Base-by-base conservation (phyloP, 1,139 yeast genomes). In the Wickerhamomyces sp. region DNA sequence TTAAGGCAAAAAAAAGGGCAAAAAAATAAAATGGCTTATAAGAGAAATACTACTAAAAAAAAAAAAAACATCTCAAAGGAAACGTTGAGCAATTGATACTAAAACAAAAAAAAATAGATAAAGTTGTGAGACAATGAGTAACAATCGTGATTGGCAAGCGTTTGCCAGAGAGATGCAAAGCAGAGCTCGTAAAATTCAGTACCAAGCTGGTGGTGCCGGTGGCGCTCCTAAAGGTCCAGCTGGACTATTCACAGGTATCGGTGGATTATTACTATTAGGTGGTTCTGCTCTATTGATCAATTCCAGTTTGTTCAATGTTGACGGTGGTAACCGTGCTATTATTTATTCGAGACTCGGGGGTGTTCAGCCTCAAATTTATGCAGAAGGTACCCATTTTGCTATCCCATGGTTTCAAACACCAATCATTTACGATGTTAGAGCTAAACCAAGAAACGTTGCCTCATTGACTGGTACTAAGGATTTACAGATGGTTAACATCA, bases 311-410 rank as follows among this genome's bases (percentile, higher is more conserved):
- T 90, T 88, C 70, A 90, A 89, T 43, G 98, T 92, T 44, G 97
- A 92, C 62, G 99, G 99, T 77, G 99, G 99, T 65, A 97, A 92
- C 65, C 76, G 99, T 61, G 99, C 97, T 22, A 89, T 92, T 56
- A 76, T 92, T 31, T 92, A 92, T 64, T 88, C 95, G 27, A 81
- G 99, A 60, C 43, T 89, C 33, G 76, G 79, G 38, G 99, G 99
- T 61, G 81, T 92, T 38, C 87, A 81, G 58, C 80, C 90, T n/a
- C 74, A 72, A 45, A 88, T 92, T 48, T 88, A 82, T 61, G 79
- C 78, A 36, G 99, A 92, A 71, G 99, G 99, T 52, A 92, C 98
- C 3, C 99, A 92, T 64, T 73, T 92, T 51, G 81, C 89, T 41
- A 66, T 92, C 48, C 99, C 99, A 31, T 90, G 97, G 94, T 68